Percentiles rank a stretch among this genome's conserved stretches.
Evolutionary conservation across 148 eudicot genomes (phyloP).

Genomic region (Amaranthus cruentus): DNA sequence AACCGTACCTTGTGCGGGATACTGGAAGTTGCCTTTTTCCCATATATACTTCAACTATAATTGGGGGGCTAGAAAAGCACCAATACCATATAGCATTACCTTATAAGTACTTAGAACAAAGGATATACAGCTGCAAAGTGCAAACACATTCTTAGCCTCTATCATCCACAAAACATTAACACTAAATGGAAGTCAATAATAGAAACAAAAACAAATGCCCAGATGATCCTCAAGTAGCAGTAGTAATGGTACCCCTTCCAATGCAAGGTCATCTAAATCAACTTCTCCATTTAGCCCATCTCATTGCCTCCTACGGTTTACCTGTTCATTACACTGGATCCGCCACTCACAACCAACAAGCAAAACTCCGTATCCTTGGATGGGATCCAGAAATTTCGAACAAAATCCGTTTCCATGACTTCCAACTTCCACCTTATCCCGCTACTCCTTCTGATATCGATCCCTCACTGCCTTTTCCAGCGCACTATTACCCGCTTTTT

Average conservation of each 20-base stretch:
- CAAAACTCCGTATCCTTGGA: constrained; percentile 23
- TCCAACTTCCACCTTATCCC: constrained; percentile 12
- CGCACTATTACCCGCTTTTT: constrained; percentile 23
- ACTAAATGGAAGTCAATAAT: neutral
- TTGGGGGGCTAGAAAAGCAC: neutral
- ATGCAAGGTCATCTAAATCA: constrained; percentile 32
- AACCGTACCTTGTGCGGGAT: too few species aligned
- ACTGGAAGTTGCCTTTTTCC: too few species aligned
- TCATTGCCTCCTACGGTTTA: constrained; percentile 15
- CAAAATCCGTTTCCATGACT: constrained; percentile 25
- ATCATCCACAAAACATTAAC: neutral
- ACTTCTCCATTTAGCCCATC: constrained; percentile 28
- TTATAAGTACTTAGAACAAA: neutral
- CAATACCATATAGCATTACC: neutral
- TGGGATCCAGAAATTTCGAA: constrained; percentile 2
- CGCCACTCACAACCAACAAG: constrained; percentile 27
- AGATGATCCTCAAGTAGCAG: constrained; percentile 16
- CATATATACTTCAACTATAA: too few species aligned
- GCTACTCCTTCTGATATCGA: constrained; percentile 20
- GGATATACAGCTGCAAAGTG: neutral
- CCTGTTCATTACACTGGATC: constrained; percentile 25
- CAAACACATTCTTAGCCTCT: neutral
- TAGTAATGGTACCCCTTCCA: constrained; percentile 26
- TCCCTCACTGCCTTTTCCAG: constrained; percentile 15
- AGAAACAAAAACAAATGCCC: neutral